Evolutionary conservation across 306 rosid species (phyloP).

Genomic region (Benincasa hispida): DNA sequence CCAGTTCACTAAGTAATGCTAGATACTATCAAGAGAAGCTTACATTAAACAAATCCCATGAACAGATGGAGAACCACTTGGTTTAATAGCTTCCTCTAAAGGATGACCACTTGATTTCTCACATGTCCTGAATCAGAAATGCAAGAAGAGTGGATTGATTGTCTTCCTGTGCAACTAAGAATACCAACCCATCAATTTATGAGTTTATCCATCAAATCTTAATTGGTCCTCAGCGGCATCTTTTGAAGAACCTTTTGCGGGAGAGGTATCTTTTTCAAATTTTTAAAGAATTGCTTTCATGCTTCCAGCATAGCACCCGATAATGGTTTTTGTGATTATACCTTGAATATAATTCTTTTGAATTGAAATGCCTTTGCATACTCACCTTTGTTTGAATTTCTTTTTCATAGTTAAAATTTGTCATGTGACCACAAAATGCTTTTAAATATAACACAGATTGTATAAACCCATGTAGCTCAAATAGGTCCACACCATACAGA

Average conservation of each 20-base stretch:
- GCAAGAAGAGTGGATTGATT: conserved; percentile 10
- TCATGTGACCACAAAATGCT: not conserved
- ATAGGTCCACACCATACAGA: not conserved
- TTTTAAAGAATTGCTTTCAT: not conserved
- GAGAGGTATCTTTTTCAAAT: not conserved
- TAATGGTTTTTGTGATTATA: not conserved
- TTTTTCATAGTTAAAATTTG: not conserved
- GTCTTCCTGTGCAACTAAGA: conserved; percentile 14
- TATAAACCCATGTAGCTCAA: not conserved
- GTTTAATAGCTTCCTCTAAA: not conserved
- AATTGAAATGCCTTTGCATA: not conserved
- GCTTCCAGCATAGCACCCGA: not conserved
- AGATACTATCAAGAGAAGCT: not conserved
- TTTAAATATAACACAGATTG: not conserved
- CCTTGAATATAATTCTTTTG: not conserved
- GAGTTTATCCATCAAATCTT: not conserved
- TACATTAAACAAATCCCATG: not conserved
- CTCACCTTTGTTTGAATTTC: not conserved
- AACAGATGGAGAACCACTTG: not conserved
- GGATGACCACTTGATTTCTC: not conserved
- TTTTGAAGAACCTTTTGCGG: not conserved
- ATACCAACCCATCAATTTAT: not conserved
- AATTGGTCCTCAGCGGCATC: not conserved
- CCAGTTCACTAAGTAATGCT: not conserved
- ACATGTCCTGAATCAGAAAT: not conserved